Conservation (phyloP, 345 rosid genomes). For the Eucalyptus viminalis region DNA sequence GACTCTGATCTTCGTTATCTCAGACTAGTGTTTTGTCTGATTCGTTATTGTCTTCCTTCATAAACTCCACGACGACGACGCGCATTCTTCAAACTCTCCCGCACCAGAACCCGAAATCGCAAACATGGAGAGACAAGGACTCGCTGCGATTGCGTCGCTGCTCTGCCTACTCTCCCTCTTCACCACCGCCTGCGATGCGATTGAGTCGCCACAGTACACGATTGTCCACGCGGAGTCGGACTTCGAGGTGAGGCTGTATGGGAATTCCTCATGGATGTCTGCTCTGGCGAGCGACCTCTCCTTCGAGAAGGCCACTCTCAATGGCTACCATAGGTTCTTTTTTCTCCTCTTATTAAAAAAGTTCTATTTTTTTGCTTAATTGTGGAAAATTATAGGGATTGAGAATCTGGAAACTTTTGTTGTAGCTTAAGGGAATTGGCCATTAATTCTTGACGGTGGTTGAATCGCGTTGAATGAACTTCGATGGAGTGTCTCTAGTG, state of each 20-base stretch:
- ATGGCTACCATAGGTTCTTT: slow-evolving; percentile 41
- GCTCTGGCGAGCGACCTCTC: slow-evolving; percentile 33
- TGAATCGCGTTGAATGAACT: neutral
- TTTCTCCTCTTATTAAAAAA: neutral
- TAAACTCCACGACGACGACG: neutral
- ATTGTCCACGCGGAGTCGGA: slow-evolving; percentile 43
- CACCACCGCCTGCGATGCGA: neutral
- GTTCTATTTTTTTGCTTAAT: neutral
- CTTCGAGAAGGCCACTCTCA: slow-evolving; percentile 41
- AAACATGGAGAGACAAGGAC: neutral
- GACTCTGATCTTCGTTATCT: neutral
- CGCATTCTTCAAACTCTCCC: neutral
- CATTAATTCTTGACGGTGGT: neutral
- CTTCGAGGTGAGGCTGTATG: slow-evolving; percentile 48
- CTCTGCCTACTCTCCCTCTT: slow-evolving; percentile 2
- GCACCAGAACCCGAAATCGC: neutral
- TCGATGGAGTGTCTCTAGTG: neutral
- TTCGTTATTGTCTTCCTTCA: neutral
- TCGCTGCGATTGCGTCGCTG: neutral
- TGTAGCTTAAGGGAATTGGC: neutral
- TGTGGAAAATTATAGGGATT: neutral
- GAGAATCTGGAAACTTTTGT: neutral
- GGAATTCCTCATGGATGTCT: slow-evolving; percentile 45
- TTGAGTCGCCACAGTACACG: slow-evolving; percentile 38
- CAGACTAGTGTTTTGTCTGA: neutral